These are phyloP conservation scores for Parmelia sp. DNA, from an alignment of 495 filamentous ascomycete genomes.

Conservation along the genomic window DNA sequence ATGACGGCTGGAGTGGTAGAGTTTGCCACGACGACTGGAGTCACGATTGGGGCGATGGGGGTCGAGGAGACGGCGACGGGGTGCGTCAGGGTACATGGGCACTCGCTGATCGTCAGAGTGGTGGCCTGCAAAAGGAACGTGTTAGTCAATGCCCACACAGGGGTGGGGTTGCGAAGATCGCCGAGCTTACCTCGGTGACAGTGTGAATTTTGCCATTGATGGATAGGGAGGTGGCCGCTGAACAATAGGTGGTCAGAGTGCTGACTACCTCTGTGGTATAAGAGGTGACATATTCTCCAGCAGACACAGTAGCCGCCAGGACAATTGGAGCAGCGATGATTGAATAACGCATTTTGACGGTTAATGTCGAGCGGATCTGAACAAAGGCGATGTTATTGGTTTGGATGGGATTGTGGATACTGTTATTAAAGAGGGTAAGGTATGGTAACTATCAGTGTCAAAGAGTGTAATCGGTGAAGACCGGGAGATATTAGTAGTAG, in stretches of 20 bases:
- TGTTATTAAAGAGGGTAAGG: conserved; percentile 24
- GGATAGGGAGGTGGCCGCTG: conserved; percentile 63
- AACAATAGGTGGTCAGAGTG: conserved; percentile 81
- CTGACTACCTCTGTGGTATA: conserved; percentile 75
- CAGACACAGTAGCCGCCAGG: conserved; percentile 52
- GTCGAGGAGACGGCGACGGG: conserved; percentile 6
- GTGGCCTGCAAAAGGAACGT: conserved; percentile 24
- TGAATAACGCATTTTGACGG: conserved; percentile 71
- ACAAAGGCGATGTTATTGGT: conserved; percentile 3
- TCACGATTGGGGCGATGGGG: conserved; percentile 3
- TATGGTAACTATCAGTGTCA: conserved; percentile 24
- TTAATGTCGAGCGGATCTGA: conserved; percentile 20
- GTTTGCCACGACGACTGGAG: conserved; percentile 1
- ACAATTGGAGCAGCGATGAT: conserved; percentile 56
- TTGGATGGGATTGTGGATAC: conserved; percentile 23
- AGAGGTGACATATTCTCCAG: conserved; percentile 39
- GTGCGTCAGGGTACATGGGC: conserved; percentile 34
- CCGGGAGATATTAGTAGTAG: conserved; percentile 14
- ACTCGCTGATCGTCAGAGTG: conserved; percentile 35
- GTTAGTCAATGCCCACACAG: conserved; percentile 9
- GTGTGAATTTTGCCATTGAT: conserved; percentile 69
- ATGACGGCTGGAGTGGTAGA: conserved; percentile 5
- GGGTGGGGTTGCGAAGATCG: conserved; percentile 6
- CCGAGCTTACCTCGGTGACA: conserved; percentile 57
- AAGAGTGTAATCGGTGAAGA: conserved; percentile 50